Percentiles rank a stretch among this genome's conserved stretches.
Conservation (phyloP, 495 filamentous ascomycete species). For the Collariella sp. region DNA sequence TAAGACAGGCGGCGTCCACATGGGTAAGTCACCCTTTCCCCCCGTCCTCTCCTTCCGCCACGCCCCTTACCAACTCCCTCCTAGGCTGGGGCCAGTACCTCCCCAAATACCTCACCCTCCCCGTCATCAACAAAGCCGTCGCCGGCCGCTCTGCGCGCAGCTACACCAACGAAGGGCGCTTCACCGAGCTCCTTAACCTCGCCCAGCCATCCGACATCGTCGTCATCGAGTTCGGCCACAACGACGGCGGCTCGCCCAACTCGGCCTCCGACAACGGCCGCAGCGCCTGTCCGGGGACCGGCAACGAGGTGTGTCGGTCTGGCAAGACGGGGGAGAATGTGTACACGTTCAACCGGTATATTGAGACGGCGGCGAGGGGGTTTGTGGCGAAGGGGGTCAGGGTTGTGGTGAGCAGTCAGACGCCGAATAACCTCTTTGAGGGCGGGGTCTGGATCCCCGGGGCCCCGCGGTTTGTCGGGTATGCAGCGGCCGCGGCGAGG, state of each 20-base stretch:
- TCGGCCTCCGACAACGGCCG: conserved; percentile 50
- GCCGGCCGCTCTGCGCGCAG: conserved; percentile 52
- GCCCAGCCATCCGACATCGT: conserved; percentile 48
- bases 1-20: conserved; percentile 14
- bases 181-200: conserved; percentile 42
- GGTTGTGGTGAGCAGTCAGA: conserved; percentile 54
- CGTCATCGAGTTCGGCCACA: conserved; percentile 58
- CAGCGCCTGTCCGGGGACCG: conserved; percentile 48
- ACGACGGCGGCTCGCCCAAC: conserved; percentile 53
- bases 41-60: neutral
- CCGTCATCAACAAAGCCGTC: conserved; percentile 51
- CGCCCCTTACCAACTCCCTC: conserved; percentile 7
- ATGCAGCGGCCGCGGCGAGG: conserved; percentile 45
- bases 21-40: conserved; percentile 2
- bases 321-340: conserved; percentile 45
- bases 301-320: conserved; percentile 44
- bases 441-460: conserved; percentile 37
- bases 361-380: conserved; percentile 45
- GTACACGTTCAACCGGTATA: conserved; percentile 48
- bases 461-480: conserved; percentile 48
- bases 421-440: conserved; percentile 58
- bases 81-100: conserved; percentile 55
- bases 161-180: conserved; percentile 53
- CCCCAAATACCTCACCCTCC: conserved; percentile 34
- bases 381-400: conserved; percentile 52